Evolutionary conservation across 169 alveolate genomes (phyloP).

Genomic region (Plasmodium ovale): DNA sequence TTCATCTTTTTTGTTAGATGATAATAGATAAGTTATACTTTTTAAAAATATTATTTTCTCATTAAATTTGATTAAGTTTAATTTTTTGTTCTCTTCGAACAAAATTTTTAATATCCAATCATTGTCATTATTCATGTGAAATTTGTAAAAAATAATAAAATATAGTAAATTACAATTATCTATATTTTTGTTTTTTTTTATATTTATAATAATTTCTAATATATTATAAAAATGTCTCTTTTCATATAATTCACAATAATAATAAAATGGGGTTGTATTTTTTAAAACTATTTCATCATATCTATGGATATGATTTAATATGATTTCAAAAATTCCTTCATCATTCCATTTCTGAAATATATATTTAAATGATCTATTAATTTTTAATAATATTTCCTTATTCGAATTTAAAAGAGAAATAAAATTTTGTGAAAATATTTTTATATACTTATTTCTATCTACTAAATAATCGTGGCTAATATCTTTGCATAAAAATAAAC

Average conservation of each 20-base stretch:
- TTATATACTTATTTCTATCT: conserved; percentile 30
- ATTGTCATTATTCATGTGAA: conserved; percentile 67
- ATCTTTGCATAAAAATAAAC: conserved; percentile 24
- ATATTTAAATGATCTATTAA: conserved; percentile 71
- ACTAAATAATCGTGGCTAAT: neutral
- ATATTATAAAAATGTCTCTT: conserved; percentile 43
- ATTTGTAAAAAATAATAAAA: conserved; percentile 53
- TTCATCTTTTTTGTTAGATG: conserved; percentile 26
- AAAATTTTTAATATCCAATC: conserved; percentile 31
- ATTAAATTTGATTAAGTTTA: conserved; percentile 59
- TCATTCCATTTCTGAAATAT: conserved; percentile 36
- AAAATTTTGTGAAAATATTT: conserved; percentile 18
- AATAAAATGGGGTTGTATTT: conserved; percentile 64
- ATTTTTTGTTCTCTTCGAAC: conserved; percentile 36
- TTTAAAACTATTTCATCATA: conserved; percentile 62
- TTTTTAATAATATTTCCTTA: conserved; percentile 41
- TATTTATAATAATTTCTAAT: conserved; percentile 54
- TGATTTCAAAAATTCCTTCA: conserved; percentile 29
- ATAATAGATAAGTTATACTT: conserved; percentile 32
- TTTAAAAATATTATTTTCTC: conserved; percentile 66
- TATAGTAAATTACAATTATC: conserved; percentile 39
- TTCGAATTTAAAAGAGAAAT: conserved; percentile 35
- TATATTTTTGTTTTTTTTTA: conserved; percentile 51
- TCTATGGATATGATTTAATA: conserved; percentile 50
- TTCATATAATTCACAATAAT: conserved; percentile 44